Evolutionary conservation across 148 eudicot genomes (phyloP), one percentile per base, ranked within the genome.

Genomic region (Polygonum aviculare): DNA sequence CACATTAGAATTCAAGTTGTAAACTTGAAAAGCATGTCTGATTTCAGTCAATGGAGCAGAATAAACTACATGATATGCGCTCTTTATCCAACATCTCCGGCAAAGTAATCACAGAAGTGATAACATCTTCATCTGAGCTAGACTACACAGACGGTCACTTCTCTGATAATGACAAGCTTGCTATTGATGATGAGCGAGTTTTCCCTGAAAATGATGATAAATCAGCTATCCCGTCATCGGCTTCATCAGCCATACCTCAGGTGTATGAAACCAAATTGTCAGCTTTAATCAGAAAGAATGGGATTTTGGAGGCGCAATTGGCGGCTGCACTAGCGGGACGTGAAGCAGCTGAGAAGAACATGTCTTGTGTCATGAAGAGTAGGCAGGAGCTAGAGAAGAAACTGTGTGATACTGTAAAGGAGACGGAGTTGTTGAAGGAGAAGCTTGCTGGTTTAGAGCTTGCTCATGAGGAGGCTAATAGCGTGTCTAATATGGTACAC

Each of bases 381-480:
- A 87, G 80, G 80, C 97, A 89, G 75, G 98, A 95, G 78, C 78
- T 81, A 79, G 98, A 95, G 81, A 90, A 84, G 75, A 89, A 82
- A 77, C 45, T 92, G 62, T 82, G 77, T 5, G 98, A 95, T 69
- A 74, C 92, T 0, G 67, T 74, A 39, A 92, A 88, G 74, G 98
- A 95, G 81, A 75, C 83, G 83, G 97, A 95, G 76, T 75, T 88
- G 78, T 83, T 92, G 75, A 90, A 82, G 82, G 97, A 89, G 77
- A 95, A 88, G 83, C 80, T 95, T 39, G 82, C 88, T 26, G 84
- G 89, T 55, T 54, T 92, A 76, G 98, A 95, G 82, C 82, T 92
- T 76, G 94, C 97, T 33, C 98, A 92, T 54, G 98, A 95, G 75
- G 98, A 95, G 86, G 83, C 94, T 54, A 92, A 90, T 79, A 67